Percentiles rank a stretch among this genome's conserved stretches.
phyloP scores from a whole-genome alignment of 2,329 filamentous ascomycete species.

The Aureobasidium melanogenum region DNA sequence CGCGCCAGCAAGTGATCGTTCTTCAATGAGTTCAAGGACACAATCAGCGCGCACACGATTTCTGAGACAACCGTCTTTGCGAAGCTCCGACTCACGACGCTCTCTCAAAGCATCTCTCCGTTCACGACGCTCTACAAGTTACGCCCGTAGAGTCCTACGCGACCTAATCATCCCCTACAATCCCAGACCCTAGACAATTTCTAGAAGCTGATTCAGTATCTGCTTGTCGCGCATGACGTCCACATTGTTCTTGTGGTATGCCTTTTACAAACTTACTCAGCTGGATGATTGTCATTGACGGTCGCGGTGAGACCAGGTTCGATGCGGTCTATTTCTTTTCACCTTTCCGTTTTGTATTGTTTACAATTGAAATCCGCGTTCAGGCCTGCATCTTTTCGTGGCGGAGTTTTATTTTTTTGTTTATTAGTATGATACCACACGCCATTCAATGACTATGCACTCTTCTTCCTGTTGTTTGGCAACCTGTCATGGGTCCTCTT shows the following conservation, averaged over 20 bases:
- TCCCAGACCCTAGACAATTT: not conserved
- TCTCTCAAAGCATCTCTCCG: not conserved
- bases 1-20: not conserved
- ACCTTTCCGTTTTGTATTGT: not conserved
- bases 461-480: not conserved
- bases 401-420: not conserved
- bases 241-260: not conserved
- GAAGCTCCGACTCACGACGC: not conserved
- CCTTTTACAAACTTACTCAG: not conserved
- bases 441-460: not conserved
- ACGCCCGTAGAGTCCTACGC: not conserved
- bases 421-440: conserved; percentile 9
- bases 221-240: not conserved
- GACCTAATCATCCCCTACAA: not conserved
- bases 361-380: not conserved
- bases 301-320: not conserved
- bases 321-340: not conserved
- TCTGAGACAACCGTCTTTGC: not conserved
- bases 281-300: not conserved
- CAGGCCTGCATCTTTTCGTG: not conserved
- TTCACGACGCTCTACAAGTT: not conserved
- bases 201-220: not conserved
- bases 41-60: not conserved
- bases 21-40: not conserved
- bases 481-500: not conserved